Percentiles rank a stretch among this genome's conserved stretches.
phyloP scores from a whole-genome alignment of 2,329 filamentous ascomycete species.

The Paracorniculantispora psalliotae region DNA sequence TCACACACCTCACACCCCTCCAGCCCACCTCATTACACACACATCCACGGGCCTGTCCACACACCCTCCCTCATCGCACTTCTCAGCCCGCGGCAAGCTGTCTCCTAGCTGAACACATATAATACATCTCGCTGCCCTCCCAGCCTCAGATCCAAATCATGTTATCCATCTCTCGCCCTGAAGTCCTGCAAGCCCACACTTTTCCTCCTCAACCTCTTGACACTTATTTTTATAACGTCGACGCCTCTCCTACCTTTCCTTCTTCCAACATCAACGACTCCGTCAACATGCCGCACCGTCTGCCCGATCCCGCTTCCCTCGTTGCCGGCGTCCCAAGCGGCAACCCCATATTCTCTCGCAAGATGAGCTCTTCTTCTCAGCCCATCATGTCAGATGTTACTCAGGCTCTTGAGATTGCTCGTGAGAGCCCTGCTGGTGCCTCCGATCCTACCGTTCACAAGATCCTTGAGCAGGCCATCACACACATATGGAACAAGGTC shows the following conservation, averaged over 20 bases:
- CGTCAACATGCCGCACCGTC: constrained; percentile 10
- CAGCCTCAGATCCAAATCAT: neutral
- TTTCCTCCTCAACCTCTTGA: neutral
- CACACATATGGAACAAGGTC: constrained; percentile 63
- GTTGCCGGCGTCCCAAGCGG: constrained; percentile 6
- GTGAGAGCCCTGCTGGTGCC: constrained; percentile 64
- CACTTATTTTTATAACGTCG: neutral
- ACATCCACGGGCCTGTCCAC: neutral
- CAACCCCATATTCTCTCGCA: neutral
- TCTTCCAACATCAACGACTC: neutral
- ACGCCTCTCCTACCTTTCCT: neutral
- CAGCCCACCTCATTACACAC: neutral
- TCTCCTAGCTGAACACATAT: constrained; percentile 1
- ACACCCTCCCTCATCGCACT: constrained; percentile 1
- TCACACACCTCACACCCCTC: neutral
- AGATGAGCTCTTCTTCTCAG: neutral
- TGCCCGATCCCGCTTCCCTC: constrained; percentile 8
- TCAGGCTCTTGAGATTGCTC: constrained; percentile 69
- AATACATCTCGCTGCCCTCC: constrained; percentile 4
- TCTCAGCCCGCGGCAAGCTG: neutral
- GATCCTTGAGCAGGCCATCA: constrained; percentile 61
- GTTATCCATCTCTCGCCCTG: neutral
- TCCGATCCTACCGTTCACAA: constrained; percentile 57
- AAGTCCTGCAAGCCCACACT: neutral
- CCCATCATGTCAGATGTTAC: constrained; percentile 38